A percentile compares a stretch with the other conserved stretches of the same genome.
These are phyloP conservation scores for Rhizopogon rudus DNA, from an alignment of 768 basidiomycete species.

Conservation along the genomic window DNA sequence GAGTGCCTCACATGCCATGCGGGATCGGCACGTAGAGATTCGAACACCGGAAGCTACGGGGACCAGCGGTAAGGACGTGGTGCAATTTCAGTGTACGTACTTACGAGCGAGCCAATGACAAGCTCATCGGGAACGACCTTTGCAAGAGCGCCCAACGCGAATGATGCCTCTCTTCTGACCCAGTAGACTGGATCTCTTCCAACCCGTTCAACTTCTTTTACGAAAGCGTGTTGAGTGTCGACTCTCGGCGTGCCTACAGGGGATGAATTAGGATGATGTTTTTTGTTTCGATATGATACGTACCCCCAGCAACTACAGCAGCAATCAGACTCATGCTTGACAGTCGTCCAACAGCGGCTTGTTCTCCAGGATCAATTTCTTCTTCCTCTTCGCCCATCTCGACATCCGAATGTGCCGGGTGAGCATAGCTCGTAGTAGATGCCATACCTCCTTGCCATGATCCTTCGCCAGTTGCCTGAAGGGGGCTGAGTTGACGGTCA, in stretches of 20 bases:
- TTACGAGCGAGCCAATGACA: conserved; percentile 57
- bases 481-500: conserved; percentile 1
- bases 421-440: background rate
- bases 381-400: conserved; percentile 28
- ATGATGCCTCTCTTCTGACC: conserved; percentile 82
- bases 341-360: conserved; percentile 80
- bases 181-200: conserved; percentile 64
- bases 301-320: conserved; percentile 75
- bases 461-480: background rate
- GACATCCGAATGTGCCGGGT: conserved; percentile 8
- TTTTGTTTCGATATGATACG: conserved; percentile 16
- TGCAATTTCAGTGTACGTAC: conserved; percentile 15
- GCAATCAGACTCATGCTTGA: conserved; percentile 94
- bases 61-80: conserved; percentile 3
- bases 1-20: conserved; percentile 86
- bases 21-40: conserved; percentile 60
- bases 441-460: background rate
- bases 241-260: conserved; percentile 47
- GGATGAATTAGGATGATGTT: background rate
- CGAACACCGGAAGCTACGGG: conserved; percentile 74
- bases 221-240: conserved; percentile 58
- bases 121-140: conserved; percentile 81
- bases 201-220: conserved; percentile 69
- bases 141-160: conserved; percentile 83
- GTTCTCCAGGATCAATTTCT: conserved; percentile 45